Evolutionary conservation across 352 stramenopile genomes (phyloP), one percentile per base, ranked within the genome.

Genomic region (Hyaloperonospora brassicae): DNA sequence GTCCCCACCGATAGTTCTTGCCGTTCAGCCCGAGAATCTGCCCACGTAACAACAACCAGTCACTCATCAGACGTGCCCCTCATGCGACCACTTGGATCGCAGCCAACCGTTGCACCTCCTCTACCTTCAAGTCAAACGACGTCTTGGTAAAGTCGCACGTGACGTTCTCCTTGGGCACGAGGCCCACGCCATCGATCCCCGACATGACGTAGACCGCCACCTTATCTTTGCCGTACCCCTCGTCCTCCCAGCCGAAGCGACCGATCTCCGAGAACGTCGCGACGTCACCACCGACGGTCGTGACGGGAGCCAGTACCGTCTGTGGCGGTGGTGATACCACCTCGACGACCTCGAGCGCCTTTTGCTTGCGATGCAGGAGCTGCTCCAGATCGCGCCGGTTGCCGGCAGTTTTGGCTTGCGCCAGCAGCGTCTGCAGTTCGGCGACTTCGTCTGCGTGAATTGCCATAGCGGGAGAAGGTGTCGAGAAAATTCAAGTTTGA

Each of bases 191-290:
- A 34, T 94, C 84, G 10, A 94, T 58, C 14, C 82, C 81, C 38
- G 84, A 90, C 69, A 89, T 87, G 50, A 94, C 66, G 55, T 92
- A 83, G 41, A 94, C 78, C 39, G 61, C 69, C 39, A 94, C 82
- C 57, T 92, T 92, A 48, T 76, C 56, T 62, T 94, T 94, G 31
- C 84, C 84, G 47, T 87, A 94, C n/a, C 84, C 81, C 48, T 94
- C 84, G 54, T 94, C 81, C 52, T 94, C 84, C 84, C 84, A 94
- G 14, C 82, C 79, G 54, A 94, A 94, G 7, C 79, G 80, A 25
- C 76, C 84, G 52, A 92, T 90, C 58, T 92, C 82, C n/a, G 73
- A 88, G 65, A 86, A 94, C 27, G 72, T 63, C 25, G 64, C 68
- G n/a, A 74, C 31, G 17, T 93, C 77, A 8, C 70, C 68, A 0